Percentiles rank a stretch among this genome's conserved stretches.
Evolutionary conservation across 2,329 filamentous ascomycete species (phyloP).

Genomic region (Cadophora gregata): DNA sequence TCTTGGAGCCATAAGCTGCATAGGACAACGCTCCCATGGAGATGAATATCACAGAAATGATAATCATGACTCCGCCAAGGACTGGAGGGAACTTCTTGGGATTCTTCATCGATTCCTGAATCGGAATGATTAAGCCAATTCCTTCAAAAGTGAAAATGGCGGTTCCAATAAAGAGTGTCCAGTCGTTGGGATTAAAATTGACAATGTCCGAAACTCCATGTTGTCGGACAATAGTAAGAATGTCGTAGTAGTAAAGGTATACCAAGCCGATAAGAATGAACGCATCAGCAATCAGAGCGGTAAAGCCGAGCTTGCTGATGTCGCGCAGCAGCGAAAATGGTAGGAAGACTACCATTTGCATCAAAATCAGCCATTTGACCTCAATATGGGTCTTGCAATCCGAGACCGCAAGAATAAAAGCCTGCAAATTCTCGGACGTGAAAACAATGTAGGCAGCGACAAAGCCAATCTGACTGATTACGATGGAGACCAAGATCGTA

Average conservation of each 20-base stretch:
- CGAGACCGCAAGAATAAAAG: slow-evolving; percentile 90
- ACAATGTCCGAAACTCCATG: slow-evolving; percentile 83
- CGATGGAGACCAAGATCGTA: slow-evolving; percentile 88
- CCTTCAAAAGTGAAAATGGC: slow-evolving; percentile 99
- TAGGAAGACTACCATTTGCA: slow-evolving; percentile 95
- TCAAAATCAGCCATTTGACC: slow-evolving; percentile 87
- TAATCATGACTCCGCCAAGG: slow-evolving; percentile 88
- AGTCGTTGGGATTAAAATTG: slow-evolving; percentile 87
- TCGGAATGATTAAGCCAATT: slow-evolving; percentile 95
- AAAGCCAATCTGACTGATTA: slow-evolving; percentile 94
- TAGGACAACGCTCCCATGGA: slow-evolving; percentile 94
- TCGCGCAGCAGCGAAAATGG: slow-evolving; percentile 93
- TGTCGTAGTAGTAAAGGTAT: slow-evolving; percentile 95
- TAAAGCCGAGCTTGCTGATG: slow-evolving; percentile 96
- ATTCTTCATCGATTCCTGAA: slow-evolving; percentile 95
- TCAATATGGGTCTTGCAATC: slow-evolving; percentile 85
- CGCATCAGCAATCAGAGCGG: slow-evolving; percentile 88
- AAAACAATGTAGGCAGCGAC: slow-evolving; percentile 97
- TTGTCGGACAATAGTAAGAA: slow-evolving; percentile 77
- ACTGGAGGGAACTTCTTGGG: slow-evolving; percentile 91
- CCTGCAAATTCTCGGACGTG: slow-evolving; percentile 92
- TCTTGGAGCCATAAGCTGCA: slow-evolving; percentile 92
- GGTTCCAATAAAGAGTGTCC: slow-evolving; percentile 98
- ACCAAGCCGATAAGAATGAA: slow-evolving; percentile 93
- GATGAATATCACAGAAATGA: slow-evolving; percentile 90